Evolutionary conservation across 371 early-diverging fungal species (phyloP), one percentile per base, ranked within the genome.

Genomic region (Gilbertella persicaria): DNA sequence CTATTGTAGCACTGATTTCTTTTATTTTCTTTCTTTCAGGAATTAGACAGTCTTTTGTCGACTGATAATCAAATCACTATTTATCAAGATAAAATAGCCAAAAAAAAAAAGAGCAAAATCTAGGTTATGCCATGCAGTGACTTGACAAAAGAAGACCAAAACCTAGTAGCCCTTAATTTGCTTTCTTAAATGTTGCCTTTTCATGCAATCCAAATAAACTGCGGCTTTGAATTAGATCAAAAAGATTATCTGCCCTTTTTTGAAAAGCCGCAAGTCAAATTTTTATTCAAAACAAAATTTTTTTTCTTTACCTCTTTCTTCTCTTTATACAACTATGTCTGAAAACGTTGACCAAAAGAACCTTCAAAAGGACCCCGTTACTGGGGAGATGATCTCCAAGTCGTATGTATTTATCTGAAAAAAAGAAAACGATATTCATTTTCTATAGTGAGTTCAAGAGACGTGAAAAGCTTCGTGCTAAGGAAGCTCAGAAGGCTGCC

Each of bases 311-410:
- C n/a, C n/a, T 52, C 38, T 25, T 38, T 29, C 28, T 49, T 41
- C 23, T 26, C 25, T 23, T 30, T 4, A 20, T 25, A 57, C 49
- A 21, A 17, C 4, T 2, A 61, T 61, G 61, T 61, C 61, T 55
- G 65, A 65, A 50, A 19, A 61, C 21, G 61, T 64, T 49, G 64
- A 66, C 25, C 77, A 72, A 51, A 93, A 93, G 79, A 77, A 77
- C 64, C 85, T 90, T 49, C 68, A 88, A 71, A 67, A 83, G 69
- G 98, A 98, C 63, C 85, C 86, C 56, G 92, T 86, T 29, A 96
- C 98, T 26, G 95, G 95, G 33, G 97, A 97, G 78, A 87, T 86
- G 88, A 84, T 98, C 64, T 96, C 97, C 71, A 98, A 98, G 87
- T 82, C 78, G 94, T 92, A 84, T 30, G 75, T 69, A 12, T 21